A percentile compares a stretch with the other conserved stretches of the same genome.
Evolutionary conservation across 2,329 filamentous ascomycete species (phyloP).

Genomic region (Lecanicillium sp.): DNA sequence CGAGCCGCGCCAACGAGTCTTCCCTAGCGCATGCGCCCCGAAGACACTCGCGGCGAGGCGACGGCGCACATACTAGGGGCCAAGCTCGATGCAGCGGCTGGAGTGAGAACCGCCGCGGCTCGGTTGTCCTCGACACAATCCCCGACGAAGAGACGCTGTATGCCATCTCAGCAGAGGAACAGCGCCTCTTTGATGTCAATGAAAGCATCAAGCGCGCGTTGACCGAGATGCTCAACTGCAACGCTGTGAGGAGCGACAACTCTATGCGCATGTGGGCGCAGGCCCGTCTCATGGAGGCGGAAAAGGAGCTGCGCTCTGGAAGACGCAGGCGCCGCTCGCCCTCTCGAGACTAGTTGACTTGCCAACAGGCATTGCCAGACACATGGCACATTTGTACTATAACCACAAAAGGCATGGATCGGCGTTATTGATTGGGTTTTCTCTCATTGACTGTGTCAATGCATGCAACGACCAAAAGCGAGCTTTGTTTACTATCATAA

Average conservation of each 20-base stretch:
- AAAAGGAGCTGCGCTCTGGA: conserved; percentile 48
- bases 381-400: no score
- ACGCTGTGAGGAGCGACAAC: conserved; percentile 41
- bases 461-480: no score
- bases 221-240: conserved; percentile 55
- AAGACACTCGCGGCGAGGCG: conserved; percentile 28
- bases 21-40: conserved; percentile 39
- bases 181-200: conserved; percentile 47
- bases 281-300: conserved; percentile 51
- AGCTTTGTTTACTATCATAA: no score
- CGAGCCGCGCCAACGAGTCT: conserved; percentile 48
- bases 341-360: conserved; percentile 16
- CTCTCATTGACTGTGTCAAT: no score
- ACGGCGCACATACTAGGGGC: conserved; percentile 15
- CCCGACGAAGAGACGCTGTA: conserved; percentile 39
- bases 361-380: no score
- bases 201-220: conserved; percentile 54
- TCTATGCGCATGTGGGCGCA: conserved; percentile 52
- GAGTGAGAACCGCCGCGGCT: conserved; percentile 16
- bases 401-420: no score
- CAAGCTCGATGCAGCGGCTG: conserved; percentile 26
- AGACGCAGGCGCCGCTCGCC: conserved; percentile 38
- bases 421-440: no score
- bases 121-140: conserved; percentile 29
- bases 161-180: conserved; percentile 44